Evolutionary conservation across 2,329 filamentous ascomycete species (phyloP).

Genomic region (Aplosporella prunicola): DNA sequence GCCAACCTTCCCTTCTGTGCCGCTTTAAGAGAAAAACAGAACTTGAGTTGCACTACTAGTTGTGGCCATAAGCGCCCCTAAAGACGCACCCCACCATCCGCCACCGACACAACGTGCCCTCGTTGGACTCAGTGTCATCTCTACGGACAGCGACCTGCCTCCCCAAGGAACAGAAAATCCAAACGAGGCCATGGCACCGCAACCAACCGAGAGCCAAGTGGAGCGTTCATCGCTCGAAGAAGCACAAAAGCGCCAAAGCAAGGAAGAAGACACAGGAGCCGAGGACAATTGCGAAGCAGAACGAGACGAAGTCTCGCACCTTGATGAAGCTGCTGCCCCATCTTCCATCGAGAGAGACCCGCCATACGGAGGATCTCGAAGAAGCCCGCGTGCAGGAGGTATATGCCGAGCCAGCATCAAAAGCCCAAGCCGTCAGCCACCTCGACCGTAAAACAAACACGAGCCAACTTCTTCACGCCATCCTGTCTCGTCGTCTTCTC

Average conservation of each 20-base stretch:
- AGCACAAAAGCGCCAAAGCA: not conserved
- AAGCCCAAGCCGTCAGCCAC: too few species aligned
- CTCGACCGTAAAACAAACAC: too few species aligned
- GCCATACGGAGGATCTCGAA: not conserved
- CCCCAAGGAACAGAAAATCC: too few species aligned
- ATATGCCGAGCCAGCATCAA: not conserved
- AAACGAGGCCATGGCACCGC: not conserved
- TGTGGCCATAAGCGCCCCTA: too few species aligned
- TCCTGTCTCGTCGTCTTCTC: slow-evolving; percentile 82
- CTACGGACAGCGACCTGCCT: too few species aligned
- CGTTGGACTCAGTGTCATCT: too few species aligned
- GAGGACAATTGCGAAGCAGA: too few species aligned
- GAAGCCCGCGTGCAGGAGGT: not conserved
- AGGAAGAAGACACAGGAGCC: not conserved
- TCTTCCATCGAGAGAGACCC: not conserved
- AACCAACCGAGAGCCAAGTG: not conserved
- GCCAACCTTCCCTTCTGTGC: too few species aligned
- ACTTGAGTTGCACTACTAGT: too few species aligned
- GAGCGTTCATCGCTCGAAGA: not conserved
- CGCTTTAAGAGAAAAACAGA: too few species aligned
- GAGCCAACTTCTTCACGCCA: slow-evolving; percentile 45
- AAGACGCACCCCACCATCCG: too few species aligned
- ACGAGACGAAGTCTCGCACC: not conserved
- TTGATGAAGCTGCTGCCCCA: not conserved
- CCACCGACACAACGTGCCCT: too few species aligned